phyloP scores from a whole-genome alignment of 805 yeast species.

The Candida boidinii region DNA sequence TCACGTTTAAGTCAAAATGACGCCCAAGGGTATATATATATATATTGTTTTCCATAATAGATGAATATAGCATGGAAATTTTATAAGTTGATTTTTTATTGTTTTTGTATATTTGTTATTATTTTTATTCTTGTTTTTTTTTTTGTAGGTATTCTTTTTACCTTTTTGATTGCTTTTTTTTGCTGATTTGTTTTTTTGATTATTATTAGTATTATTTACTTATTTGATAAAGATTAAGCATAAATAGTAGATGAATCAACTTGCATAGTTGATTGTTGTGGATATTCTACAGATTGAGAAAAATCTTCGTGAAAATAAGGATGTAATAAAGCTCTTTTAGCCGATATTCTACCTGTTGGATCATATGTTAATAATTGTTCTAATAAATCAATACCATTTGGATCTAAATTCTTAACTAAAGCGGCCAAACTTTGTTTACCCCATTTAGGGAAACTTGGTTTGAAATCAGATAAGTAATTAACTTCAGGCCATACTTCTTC shows the following conservation, averaged over 20 bases:
- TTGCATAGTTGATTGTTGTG: slow-evolving; percentile 27
- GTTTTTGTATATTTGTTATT: too few species aligned
- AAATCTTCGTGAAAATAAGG: slow-evolving; percentile 68
- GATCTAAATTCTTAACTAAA: slow-evolving; percentile 71
- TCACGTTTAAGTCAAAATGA: too few species aligned
- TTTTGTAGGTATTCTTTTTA: too few species aligned
- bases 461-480: slow-evolving; percentile 82
- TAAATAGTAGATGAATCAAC: slow-evolving; percentile 26
- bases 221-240: slow-evolving; percentile 15
- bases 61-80: too few species aligned
- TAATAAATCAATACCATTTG: slow-evolving; percentile 76
- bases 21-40: too few species aligned
- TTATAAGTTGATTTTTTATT: too few species aligned
- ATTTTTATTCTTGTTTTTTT: too few species aligned
- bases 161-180: too few species aligned
- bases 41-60: too few species aligned
- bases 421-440: slow-evolving; percentile 59
- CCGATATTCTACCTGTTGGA: slow-evolving; percentile 89
- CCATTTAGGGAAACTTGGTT: slow-evolving; percentile 92
- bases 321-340: slow-evolving; percentile 84
- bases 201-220: too few species aligned
- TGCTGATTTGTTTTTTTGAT: too few species aligned
- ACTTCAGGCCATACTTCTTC: slow-evolving; percentile 96
- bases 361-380: slow-evolving; percentile 78
- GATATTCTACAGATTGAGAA: slow-evolving; percentile 18